Evolutionary conservation across 352 stramenopile species (phyloP), one percentile per base, ranked within the genome.

Genomic region (Hyaloperonospora arabidopsidis): DNA sequence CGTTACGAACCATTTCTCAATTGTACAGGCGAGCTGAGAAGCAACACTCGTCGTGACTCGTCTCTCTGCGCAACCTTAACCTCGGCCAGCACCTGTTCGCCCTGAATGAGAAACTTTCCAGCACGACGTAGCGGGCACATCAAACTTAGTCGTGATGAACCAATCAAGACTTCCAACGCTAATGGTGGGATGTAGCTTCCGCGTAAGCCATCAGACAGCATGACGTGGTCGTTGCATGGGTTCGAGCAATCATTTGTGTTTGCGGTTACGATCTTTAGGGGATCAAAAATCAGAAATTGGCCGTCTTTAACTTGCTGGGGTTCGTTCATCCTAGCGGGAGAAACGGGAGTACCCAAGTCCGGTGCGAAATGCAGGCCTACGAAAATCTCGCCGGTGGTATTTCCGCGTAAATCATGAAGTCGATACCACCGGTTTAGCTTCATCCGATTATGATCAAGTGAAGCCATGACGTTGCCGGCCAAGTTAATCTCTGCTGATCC

Each of bases 1-100:
- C 18, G 6, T 46, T 45, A 75, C 67, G 36, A 72, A 85, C 79
- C 77, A 59, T 95, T 95, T 53, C 93, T 95, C 17, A 95, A 55
- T 58, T 93, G 85, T 2, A 93, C 84, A 6, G 84, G 83, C n/a
- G 85, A 95, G 39, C 78, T 93, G 13, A 95, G 58, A 21, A 92
- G 55, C 32, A 95, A 52, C 3, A 95, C 85, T 21, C 85, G 79
- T 17, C 84, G 79, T 28, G 79, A 90, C 46, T 95, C 83, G 47
- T 93, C 85, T 34, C 85, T 67, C 44, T 93, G 85, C 2, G 85
- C 85, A 18, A 95, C 85, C 50, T 95, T 95, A 14, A 93, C 85
- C 67, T 95, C 85, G 2, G 79, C 85, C 12, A 93, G 57, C 13
- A 95, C 75, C 22, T 85, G 82, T 41, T 93, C 85, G 0, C 85